phyloP scores from a whole-genome alignment of 2,329 filamentous ascomycete species.

The Aspergillus quadrilineatus region DNA sequence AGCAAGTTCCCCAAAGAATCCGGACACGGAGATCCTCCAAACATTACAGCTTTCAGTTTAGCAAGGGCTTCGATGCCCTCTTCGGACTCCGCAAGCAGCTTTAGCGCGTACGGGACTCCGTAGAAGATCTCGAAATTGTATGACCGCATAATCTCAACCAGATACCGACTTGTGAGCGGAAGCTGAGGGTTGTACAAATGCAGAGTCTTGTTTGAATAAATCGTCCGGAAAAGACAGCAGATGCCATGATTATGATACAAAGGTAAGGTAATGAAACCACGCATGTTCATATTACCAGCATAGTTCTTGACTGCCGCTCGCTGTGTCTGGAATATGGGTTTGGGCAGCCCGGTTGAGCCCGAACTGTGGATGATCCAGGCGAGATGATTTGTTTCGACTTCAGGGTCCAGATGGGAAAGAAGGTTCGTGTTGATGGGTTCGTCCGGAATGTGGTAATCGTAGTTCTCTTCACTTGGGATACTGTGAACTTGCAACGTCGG shows the following conservation, averaged over 20 bases:
- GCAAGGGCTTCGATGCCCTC: constrained; percentile 53
- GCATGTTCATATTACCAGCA: constrained; percentile 46
- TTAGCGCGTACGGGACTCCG: constrained; percentile 64
- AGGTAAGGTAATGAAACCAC: constrained; percentile 56
- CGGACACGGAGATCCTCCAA: constrained; percentile 59
- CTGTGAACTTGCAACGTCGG: constrained; percentile 28
- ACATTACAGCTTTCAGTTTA: constrained; percentile 55
- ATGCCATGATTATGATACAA: constrained; percentile 62
- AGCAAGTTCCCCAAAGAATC: constrained; percentile 59
- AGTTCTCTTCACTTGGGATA: constrained; percentile 24
- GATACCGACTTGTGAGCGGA: constrained; percentile 54
- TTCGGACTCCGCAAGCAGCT: constrained; percentile 60
- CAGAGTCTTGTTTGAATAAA: constrained; percentile 52
- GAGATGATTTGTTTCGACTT: constrained; percentile 33
- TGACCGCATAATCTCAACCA: constrained; percentile 47
- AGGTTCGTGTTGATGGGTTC: constrained; percentile 24
- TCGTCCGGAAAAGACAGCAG: constrained; percentile 54
- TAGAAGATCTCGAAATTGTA: constrained; percentile 56
- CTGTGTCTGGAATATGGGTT: constrained; percentile 62
- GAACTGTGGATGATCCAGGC: constrained; percentile 50
- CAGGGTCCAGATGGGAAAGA: constrained; percentile 25
- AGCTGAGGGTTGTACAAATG: constrained; percentile 56
- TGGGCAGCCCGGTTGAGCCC: constrained; percentile 62
- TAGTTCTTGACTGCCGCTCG: constrained; percentile 52
- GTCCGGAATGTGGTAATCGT: constrained; percentile 20